Conservation (phyloP, 2,329 filamentous ascomycete genomes). For the Verticillium dahliae region DNA sequence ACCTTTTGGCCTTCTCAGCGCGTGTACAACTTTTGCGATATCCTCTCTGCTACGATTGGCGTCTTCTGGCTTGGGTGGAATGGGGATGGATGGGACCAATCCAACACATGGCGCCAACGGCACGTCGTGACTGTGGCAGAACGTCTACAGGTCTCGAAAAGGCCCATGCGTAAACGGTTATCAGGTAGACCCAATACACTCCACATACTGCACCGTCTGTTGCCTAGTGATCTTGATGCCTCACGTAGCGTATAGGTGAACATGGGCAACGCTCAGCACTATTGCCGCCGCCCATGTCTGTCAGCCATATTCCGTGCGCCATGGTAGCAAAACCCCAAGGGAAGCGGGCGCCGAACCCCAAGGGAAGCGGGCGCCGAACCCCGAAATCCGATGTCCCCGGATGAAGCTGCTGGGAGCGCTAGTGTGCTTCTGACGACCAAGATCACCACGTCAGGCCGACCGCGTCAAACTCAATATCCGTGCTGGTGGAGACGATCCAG, state of each 20-base stretch:
- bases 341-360: background rate
- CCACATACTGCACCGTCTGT: background rate
- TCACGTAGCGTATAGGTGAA: background rate
- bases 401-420: background rate
- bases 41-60: background rate
- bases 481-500: background rate
- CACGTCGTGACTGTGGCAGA: no score
- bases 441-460: background rate
- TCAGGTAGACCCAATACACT: background rate
- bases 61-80: background rate
- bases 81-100: background rate
- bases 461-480: background rate
- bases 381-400: background rate
- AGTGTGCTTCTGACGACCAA: background rate
- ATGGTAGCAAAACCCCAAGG: background rate
- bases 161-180: no score
- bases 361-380: background rate
- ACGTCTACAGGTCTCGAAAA: no score
- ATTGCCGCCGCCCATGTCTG: no score
- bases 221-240: no score
- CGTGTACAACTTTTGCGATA: background rate
- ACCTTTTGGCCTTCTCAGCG: background rate
- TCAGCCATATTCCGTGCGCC: background rate
- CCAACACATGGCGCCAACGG: no score
- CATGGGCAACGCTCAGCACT: background rate